These are phyloP conservation scores for Amylostereum chailletii DNA, from an alignment of 1,284 basidiomycete genomes.

Conservation along the genomic window DNA sequence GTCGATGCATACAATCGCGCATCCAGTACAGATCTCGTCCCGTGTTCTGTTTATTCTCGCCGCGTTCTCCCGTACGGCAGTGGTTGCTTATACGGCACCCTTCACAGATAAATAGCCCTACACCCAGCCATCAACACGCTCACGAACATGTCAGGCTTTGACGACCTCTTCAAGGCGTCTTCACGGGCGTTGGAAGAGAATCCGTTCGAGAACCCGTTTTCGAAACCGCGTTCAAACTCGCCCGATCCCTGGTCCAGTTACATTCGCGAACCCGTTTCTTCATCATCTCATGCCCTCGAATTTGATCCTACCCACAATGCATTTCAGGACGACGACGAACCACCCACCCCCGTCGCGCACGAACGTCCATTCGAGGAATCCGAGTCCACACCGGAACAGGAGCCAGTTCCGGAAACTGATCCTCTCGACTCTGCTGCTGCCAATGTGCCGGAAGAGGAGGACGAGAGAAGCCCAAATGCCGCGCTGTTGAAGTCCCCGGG, in stretches of 20 bases:
- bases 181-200: slow-evolving; percentile 58
- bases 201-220: slow-evolving; percentile 71
- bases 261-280: slow-evolving; percentile 20
- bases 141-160: slow-evolving; percentile 58
- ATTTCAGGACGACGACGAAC: slow-evolving; percentile 26
- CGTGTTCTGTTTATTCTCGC: neutral
- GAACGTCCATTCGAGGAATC: neutral
- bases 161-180: slow-evolving; percentile 66
- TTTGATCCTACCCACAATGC: slow-evolving; percentile 23
- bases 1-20: neutral
- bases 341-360: slow-evolving; percentile 14
- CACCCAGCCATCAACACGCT: neutral
- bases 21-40: neutral
- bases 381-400: neutral
- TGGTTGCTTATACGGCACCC: neutral
- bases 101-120: neutral
- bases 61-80: neutral
- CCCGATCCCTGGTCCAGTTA: slow-evolving; percentile 61
- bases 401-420: slow-evolving; percentile 17
- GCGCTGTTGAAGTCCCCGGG: neutral
- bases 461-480: slow-evolving; percentile 13
- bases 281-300: slow-evolving; percentile 25
- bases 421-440: slow-evolving; percentile 37
- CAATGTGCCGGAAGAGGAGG: slow-evolving; percentile 29
- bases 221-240: slow-evolving; percentile 49